These are phyloP conservation scores for Globisporangium nodosum DNA, from an alignment of 352 stramenopile species.

Conservation along the genomic window DNA sequence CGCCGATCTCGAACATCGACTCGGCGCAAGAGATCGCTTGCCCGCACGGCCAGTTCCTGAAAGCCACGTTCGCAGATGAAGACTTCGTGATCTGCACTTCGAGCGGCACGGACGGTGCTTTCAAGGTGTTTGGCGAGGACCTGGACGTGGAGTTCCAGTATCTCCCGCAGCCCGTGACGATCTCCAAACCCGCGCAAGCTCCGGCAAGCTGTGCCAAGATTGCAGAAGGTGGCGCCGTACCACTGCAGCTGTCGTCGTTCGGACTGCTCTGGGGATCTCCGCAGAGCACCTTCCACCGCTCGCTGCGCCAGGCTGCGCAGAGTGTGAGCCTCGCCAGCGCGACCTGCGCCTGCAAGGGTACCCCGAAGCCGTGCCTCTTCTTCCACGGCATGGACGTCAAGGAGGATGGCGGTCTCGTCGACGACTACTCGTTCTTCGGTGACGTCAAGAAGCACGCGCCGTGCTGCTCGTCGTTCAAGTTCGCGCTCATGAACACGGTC, in stretches of 20 bases:
- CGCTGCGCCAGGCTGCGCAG: slow-evolving; percentile 12
- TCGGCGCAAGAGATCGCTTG: slow-evolving; percentile 41
- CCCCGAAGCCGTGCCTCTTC: slow-evolving; percentile 42
- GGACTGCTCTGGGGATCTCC: slow-evolving; percentile 20
- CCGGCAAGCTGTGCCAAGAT: slow-evolving; percentile 19
- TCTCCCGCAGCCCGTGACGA: slow-evolving; percentile 1
- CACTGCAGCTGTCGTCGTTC: slow-evolving; percentile 14
- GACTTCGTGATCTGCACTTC: slow-evolving; percentile 41
- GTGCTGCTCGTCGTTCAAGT: slow-evolving; percentile 55
- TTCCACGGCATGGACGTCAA: slow-evolving; percentile 41
- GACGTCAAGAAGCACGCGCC: slow-evolving; percentile 40
- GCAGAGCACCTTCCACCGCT: slow-evolving; percentile 12
- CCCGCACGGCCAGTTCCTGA: slow-evolving; percentile 28
- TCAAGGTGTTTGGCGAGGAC: slow-evolving; percentile 39
- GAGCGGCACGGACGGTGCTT: slow-evolving; percentile 14
- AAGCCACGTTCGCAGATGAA: slow-evolving; percentile 32
- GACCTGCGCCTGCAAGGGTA: slow-evolving; percentile 36
- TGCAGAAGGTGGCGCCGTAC: slow-evolving; percentile 10
- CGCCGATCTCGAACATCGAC: slow-evolving; percentile 23
- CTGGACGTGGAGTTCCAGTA: slow-evolving; percentile 23
- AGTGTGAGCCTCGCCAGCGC: slow-evolving; percentile 22
- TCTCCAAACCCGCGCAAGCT: slow-evolving; percentile 20
- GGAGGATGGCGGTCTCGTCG: slow-evolving; percentile 25
- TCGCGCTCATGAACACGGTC: slow-evolving; percentile 37
- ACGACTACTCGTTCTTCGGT: slow-evolving; percentile 39